Conservation (phyloP, 495 filamentous ascomycete species). For the Neurospora cerealis region DNA sequence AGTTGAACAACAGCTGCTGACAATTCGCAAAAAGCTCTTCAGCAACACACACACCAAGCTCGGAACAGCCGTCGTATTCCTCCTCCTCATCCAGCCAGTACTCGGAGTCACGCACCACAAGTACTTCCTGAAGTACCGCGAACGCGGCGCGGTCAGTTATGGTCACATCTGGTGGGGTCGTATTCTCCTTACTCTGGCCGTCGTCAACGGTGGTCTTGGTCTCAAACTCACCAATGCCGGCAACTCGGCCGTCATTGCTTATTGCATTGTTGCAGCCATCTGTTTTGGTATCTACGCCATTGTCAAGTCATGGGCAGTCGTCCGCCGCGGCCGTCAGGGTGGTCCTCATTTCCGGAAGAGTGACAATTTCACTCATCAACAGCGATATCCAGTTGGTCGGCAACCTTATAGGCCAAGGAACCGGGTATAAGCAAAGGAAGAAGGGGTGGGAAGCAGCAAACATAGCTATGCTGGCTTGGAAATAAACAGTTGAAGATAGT, state of each 20-base stretch:
- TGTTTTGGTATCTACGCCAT: constrained; percentile 35
- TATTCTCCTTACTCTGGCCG: constrained; percentile 47
- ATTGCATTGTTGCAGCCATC: constrained; percentile 48
- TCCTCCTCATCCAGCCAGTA: constrained; percentile 54
- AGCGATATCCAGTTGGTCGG: background rate
- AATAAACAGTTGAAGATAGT: background rate
- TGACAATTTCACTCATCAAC: background rate
- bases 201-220: constrained; percentile 64
- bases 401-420: background rate
- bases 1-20: constrained; percentile 1
- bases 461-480: background rate
- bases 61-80: constrained; percentile 47
- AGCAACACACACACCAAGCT: constrained; percentile 36
- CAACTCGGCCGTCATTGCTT: constrained; percentile 43
- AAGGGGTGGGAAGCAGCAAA: background rate
- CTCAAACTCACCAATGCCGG: constrained; percentile 38
- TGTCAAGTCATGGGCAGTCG: constrained; percentile 12
- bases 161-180: constrained; percentile 66
- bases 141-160: constrained; percentile 45
- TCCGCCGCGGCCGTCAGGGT: background rate
- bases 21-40: constrained; percentile 23
- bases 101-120: constrained; percentile 57
- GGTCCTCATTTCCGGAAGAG: background rate
- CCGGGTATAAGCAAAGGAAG: background rate
- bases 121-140: constrained; percentile 36